Evolutionary conservation across 371 early-diverging fungal species (phyloP).

Genomic region (Rhizoclosmatium hyalinum): DNA sequence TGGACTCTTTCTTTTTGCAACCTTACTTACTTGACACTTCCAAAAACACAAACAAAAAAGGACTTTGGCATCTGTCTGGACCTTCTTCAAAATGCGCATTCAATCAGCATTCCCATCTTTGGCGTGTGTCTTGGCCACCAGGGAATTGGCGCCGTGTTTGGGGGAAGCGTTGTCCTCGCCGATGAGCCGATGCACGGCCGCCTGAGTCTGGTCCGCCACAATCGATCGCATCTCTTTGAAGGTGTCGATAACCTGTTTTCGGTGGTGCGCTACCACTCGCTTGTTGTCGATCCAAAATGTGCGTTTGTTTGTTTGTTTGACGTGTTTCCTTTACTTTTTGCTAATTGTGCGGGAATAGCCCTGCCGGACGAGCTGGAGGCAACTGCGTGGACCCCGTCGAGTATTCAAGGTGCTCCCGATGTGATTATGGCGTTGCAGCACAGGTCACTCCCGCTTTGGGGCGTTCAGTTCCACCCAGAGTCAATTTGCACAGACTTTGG

Average conservation of each 20-base stretch:
- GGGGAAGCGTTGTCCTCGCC: constrained; percentile 76
- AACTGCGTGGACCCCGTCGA: constrained; percentile 66
- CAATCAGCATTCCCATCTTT: constrained; percentile 76
- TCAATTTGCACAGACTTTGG: constrained; percentile 89
- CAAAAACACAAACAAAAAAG: constrained; percentile 41
- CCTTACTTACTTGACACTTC: not conserved
- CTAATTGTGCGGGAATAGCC: constrained; percentile 43
- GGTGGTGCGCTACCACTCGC: constrained; percentile 92
- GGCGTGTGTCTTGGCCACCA: constrained; percentile 99
- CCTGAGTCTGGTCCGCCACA: constrained; percentile 67
- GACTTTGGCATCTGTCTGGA: constrained; percentile 85
- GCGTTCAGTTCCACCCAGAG: constrained; percentile 98
- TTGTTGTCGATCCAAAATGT: constrained; percentile 63
- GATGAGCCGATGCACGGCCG: constrained; percentile 87
- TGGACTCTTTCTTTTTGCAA: not conserved
- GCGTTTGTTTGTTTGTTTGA: constrained; percentile 1
- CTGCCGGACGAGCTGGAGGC: constrained; percentile 61
- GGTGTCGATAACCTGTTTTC: constrained; percentile 70
- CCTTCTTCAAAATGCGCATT: constrained; percentile 57
- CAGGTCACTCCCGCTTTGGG: constrained; percentile 74
- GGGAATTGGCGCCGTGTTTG: constrained; percentile 82
- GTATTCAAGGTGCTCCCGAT: constrained; percentile 50
- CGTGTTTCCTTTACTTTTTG: not conserved
- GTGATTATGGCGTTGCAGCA: constrained; percentile 88
- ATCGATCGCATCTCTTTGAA: constrained; percentile 60